phyloP scores from a whole-genome alignment of 805 yeast species.

The Yarrowia osloensis region DNA sequence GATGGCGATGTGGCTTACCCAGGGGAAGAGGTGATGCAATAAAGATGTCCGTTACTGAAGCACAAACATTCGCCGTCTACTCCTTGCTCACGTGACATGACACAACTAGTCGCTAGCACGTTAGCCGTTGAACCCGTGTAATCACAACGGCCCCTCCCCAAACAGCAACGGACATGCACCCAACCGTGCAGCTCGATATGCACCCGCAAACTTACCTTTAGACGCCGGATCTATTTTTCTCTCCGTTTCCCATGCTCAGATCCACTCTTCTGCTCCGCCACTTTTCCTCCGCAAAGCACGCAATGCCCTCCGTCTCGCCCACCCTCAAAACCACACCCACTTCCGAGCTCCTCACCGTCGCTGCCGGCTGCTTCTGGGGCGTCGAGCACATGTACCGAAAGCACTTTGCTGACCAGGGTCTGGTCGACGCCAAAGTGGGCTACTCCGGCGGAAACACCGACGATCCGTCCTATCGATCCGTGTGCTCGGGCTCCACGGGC shows the following conservation, averaged over 20 bases:
- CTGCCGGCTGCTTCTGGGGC: conserved; percentile 57
- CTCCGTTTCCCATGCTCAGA: not conserved
- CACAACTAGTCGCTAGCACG: not conserved
- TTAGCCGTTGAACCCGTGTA: not conserved
- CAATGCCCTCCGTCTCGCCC: conserved; percentile 36
- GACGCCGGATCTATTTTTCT: not conserved
- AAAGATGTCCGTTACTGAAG: too few relatives aligned
- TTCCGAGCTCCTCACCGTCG: conserved; percentile 58
- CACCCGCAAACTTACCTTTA: conserved; percentile 3
- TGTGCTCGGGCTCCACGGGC: conserved; percentile 74
- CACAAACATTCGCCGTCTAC: too few relatives aligned
- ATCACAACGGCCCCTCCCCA: too few relatives aligned
- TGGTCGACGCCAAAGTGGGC: conserved; percentile 82
- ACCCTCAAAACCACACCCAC: conserved; percentile 46
- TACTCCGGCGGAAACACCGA: conserved; percentile 73
- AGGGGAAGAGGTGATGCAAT: too few relatives aligned
- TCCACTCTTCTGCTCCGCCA: conserved; percentile 14
- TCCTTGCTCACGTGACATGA: not conserved
- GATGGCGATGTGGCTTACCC: too few relatives aligned
- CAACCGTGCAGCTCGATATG: too few relatives aligned
- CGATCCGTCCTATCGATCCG: conserved; percentile 66
- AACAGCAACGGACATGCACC: too few relatives aligned
- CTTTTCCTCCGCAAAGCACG: not conserved
- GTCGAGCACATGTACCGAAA: conserved; percentile 81
- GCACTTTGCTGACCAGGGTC: conserved; percentile 62